Conservation (phyloP, 306 rosid genomes). For the Vigna radiata region DNA sequence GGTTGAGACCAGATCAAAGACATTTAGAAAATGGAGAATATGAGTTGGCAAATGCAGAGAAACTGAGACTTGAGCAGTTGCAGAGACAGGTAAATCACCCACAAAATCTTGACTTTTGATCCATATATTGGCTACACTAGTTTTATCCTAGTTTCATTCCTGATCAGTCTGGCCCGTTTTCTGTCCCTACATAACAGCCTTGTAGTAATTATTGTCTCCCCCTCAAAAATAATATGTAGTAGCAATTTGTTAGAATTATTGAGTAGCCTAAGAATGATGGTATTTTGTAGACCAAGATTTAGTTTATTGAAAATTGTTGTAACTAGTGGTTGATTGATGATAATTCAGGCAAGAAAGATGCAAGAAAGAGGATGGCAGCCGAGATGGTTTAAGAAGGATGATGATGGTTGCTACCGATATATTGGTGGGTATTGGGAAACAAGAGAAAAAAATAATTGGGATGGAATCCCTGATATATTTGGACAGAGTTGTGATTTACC, state of each 20-base stretch:
- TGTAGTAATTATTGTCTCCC: too few species aligned
- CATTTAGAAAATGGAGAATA: conserved; percentile 96
- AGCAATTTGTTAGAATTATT: neutral
- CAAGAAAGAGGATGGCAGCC: conserved; percentile 99
- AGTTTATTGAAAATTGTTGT: conserved; percentile 15
- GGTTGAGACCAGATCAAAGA: conserved; percentile 98
- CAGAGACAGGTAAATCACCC: conserved; percentile 85
- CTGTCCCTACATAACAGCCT: neutral
- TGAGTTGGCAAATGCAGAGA: conserved; percentile 90
- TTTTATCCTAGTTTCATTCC: neutral
- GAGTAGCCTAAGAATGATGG: neutral
- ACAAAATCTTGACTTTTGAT: neutral
- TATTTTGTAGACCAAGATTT: conserved; percentile 7
- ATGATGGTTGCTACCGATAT: conserved; percentile 87
- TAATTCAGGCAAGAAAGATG: conserved; percentile 88
- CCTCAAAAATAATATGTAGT: too few species aligned
- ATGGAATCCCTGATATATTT: conserved; percentile 83
- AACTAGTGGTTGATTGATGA: conserved; percentile 23
- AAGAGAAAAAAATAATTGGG: conserved; percentile 78
- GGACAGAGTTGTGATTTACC: conserved; percentile 72
- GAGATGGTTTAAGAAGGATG: conserved; percentile 88
- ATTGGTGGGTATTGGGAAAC: conserved; percentile 95
- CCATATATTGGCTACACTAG: neutral
- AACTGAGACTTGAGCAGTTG: conserved; percentile 91
- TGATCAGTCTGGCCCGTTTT: neutral